Percentiles rank a stretch among this genome's conserved stretches.
Evolutionary conservation across 192 early-diverging fungal genomes (phyloP).

Genomic region (Dimargaris cristalligena): DNA sequence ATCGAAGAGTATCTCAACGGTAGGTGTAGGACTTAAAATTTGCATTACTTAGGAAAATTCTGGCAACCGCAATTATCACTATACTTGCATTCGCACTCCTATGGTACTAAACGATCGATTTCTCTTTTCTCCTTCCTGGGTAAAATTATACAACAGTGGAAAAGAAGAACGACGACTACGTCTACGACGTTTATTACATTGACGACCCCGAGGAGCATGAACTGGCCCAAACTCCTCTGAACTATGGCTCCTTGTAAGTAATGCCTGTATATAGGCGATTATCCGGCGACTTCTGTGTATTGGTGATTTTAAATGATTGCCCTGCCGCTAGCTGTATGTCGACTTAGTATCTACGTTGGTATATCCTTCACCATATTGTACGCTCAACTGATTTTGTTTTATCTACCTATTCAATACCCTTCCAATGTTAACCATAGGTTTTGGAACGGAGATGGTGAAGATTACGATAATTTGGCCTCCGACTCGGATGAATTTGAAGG

Average conservation of each 20-base stretch:
- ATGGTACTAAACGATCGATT: not conserved
- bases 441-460: constrained; percentile 35
- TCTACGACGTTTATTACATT: constrained; percentile 59
- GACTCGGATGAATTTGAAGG: constrained; percentile 21
- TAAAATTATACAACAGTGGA: constrained; percentile 3
- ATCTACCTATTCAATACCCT: not conserved
- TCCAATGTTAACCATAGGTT: constrained; percentile 15
- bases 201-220: constrained; percentile 20
- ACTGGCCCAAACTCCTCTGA: constrained; percentile 14
- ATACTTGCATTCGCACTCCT: too few relatives aligned
- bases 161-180: constrained; percentile 39
- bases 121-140: not conserved
- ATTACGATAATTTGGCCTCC: constrained; percentile 20
- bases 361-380: not conserved
- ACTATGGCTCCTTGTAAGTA: constrained; percentile 31
- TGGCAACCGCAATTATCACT: too few relatives aligned
- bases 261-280: too few relatives aligned
- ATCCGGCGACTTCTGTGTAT: too few relatives aligned
- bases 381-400: not conserved
- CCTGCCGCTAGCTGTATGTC: not conserved
- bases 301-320: not conserved
- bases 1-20: constrained; percentile 43
- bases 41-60: too few relatives aligned
- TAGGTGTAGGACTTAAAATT: too few relatives aligned
- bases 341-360: not conserved